Evolutionary conservation across 2,329 filamentous ascomycete genomes (phyloP).

Genomic region (Sporothrix dimorphospora): DNA sequence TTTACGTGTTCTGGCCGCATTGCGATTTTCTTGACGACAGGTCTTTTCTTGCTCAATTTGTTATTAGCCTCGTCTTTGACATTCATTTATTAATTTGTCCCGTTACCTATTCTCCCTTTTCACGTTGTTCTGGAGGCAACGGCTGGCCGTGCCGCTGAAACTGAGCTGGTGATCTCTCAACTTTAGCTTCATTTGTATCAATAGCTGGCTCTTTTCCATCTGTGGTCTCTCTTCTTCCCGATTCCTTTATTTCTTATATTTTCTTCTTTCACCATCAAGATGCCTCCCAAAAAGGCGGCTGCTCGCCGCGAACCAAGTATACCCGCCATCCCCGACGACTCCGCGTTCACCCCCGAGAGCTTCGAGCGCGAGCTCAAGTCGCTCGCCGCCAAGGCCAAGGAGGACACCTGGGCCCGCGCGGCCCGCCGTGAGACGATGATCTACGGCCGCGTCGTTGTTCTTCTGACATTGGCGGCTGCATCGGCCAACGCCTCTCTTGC

Average conservation of each 20-base stretch:
- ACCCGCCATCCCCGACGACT: slow-evolving; percentile 38
- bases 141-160: slow-evolving; percentile 30
- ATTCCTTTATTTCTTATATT: not conserved
- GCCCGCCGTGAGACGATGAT: slow-evolving; percentile 45
- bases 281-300: slow-evolving; percentile 30
- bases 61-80: not conserved
- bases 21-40: not conserved
- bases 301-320: slow-evolving; percentile 8
- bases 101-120: not conserved
- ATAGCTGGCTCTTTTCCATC: not conserved
- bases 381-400: slow-evolving; percentile 51
- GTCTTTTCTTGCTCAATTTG: not conserved
- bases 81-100: not conserved
- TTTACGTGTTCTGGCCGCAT: not conserved
- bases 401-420: slow-evolving; percentile 43
- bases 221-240: not conserved
- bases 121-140: slow-evolving; percentile 19
- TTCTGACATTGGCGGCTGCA: slow-evolving; percentile 62
- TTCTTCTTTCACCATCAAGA: not conserved
- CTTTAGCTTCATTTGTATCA: slow-evolving; percentile 17
- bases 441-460: slow-evolving; percentile 47
- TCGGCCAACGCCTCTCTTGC: slow-evolving; percentile 73
- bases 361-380: slow-evolving; percentile 59
- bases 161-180: not conserved
- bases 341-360: slow-evolving; percentile 52